phyloP scores from a whole-genome alignment of 805 yeast genomes.

The Jamesozyma lodderae region DNA sequence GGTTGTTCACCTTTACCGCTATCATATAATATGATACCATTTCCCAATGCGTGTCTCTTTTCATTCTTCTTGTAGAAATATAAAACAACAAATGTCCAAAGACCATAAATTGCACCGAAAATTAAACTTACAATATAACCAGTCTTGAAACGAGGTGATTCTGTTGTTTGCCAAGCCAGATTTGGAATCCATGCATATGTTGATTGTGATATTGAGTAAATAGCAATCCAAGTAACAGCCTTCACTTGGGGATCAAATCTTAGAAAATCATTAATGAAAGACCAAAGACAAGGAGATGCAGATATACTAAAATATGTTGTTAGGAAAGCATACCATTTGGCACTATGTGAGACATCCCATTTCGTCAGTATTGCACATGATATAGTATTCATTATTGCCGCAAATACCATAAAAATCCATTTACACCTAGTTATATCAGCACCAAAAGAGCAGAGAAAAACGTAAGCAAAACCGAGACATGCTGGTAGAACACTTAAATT shows the following conservation, averaged over 20 bases:
- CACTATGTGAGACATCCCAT: constrained; percentile 49
- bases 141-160: constrained; percentile 46
- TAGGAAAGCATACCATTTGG: constrained; percentile 59
- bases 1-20: constrained; percentile 27
- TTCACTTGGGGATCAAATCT: constrained; percentile 48
- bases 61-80: constrained; percentile 48
- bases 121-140: constrained; percentile 47
- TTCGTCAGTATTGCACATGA: constrained; percentile 48
- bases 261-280: constrained; percentile 49
- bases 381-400: constrained; percentile 44
- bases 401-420: constrained; percentile 45
- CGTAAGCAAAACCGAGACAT: constrained; percentile 46
- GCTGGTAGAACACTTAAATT: constrained; percentile 49
- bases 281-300: constrained; percentile 52
- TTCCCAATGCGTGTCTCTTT: constrained; percentile 35
- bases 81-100: constrained; percentile 45
- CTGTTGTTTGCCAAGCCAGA: constrained; percentile 45
- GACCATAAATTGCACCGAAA: constrained; percentile 36
- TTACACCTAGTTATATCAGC: constrained; percentile 43
- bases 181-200: constrained; percentile 53
- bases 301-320: constrained; percentile 55
- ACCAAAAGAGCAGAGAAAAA: constrained; percentile 38
- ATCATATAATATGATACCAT: constrained; percentile 43
- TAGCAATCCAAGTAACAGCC: constrained; percentile 47
- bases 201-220: constrained; percentile 50